Base-by-base conservation (phyloP, 2,329 filamentous ascomycete species). In the Clarireedia homoeocarpa region DNA sequence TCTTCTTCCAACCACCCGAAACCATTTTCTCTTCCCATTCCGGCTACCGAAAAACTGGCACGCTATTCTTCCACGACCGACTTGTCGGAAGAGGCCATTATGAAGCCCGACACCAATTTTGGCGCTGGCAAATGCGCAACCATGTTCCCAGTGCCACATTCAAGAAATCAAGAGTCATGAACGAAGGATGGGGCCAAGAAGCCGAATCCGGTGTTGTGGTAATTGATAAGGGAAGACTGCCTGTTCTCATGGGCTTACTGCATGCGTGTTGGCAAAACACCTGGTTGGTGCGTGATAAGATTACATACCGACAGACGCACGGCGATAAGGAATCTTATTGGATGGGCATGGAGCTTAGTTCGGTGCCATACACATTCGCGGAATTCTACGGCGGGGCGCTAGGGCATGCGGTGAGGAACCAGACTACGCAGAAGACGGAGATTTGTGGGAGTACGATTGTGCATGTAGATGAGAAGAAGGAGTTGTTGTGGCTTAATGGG, bases 241-340 rank as follows among this genome's bases (percentile, higher is more conserved):
- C 69, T 0, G 65, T 75, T 2, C 44, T 77, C 12, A 65, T 72
- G 10, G 74, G 68, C 0, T 61, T 77, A 2, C 60, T 77, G 6
- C 74, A 75, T 48, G 63, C 68, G 0, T 71, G 67, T n/a, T 77
- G 74, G 75, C 74, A 76, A 60, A 77, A 77, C 51, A 71, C 70
- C 1, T 62, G 68, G 6, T 61, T 57, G 0, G 73, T 75, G 1
- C 69, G 74, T 0, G 70, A 74, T 3, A 65, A 71, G 26, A 66
- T 71, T 9, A 74, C 73, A 1, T 76, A 75, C 57, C 65, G 67
- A 34, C 63, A 74, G 27, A 72, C 67, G 0, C 72, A 76, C 23
- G 75, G 75, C 0, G 75, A 77, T 39, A 76, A 77, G 59, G 75
- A 77, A 59, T 73, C 68, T 0, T 77, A 70, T 67, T 77, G 74